These are phyloP conservation scores for Pleomassaria siparia DNA, from an alignment of 2,329 filamentous ascomycete genomes.

Conservation along the genomic window DNA sequence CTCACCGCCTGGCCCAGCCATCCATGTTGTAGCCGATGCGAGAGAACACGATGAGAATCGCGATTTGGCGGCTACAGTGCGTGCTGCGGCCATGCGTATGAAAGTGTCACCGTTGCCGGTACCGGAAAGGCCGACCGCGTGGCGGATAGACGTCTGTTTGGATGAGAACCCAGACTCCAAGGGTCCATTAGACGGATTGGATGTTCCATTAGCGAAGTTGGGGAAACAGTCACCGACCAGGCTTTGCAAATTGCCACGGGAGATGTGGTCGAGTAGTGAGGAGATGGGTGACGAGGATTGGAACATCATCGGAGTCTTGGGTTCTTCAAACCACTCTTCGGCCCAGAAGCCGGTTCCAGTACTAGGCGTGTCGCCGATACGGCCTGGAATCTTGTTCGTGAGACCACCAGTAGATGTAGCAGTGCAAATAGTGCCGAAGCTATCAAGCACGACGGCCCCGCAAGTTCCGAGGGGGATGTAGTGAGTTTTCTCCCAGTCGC, in stretches of 20 bases:
- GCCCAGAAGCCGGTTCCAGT: constrained; percentile 89
- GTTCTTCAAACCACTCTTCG: constrained; percentile 69
- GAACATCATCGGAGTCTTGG: constrained; percentile 22
- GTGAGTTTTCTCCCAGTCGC: constrained; percentile 61
- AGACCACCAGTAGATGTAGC: constrained; percentile 72
- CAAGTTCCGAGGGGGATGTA: constrained; percentile 83
- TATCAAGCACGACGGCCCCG: constrained; percentile 79
- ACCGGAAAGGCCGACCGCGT: constrained; percentile 66
- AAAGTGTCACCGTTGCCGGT: constrained; percentile 92
- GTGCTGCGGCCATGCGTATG: constrained; percentile 68
- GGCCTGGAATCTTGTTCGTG: constrained; percentile 84
- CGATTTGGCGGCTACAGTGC: constrained; percentile 72
- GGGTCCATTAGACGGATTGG: background rate
- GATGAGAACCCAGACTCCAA: background rate
- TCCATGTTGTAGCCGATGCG: constrained; percentile 60
- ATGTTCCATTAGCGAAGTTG: constrained; percentile 38
- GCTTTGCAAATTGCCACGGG: constrained; percentile 46
- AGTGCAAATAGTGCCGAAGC: constrained; percentile 70
- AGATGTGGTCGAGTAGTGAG: constrained; percentile 27
- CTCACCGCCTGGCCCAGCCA: constrained; percentile 72
- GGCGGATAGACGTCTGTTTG: constrained; percentile 18
- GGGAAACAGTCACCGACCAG: constrained; percentile 61
- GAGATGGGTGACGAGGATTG: constrained; percentile 11
- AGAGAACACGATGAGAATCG: constrained; percentile 61
- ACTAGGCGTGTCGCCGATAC: constrained; percentile 83